These are phyloP conservation scores for Ploettnerulaceae sp. DNA, from an alignment of 2,329 filamentous ascomycete species.

Conservation along the genomic window DNA sequence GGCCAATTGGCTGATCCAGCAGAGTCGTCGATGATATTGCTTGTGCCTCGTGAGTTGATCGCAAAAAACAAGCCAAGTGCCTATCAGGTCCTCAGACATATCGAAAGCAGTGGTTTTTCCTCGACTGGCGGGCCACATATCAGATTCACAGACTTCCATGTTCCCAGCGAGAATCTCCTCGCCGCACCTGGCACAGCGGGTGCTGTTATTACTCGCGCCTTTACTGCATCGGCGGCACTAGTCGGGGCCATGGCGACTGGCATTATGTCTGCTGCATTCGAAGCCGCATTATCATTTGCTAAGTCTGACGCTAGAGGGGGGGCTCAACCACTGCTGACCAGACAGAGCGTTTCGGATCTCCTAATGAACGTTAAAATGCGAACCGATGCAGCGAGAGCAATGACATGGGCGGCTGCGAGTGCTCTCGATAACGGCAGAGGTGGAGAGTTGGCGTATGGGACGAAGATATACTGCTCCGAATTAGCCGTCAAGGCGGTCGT, in stretches of 20 bases:
- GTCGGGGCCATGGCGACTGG: constrained; percentile 52
- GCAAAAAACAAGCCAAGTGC: constrained; percentile 39
- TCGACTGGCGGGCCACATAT: constrained; percentile 47
- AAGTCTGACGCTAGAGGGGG: constrained; percentile 44
- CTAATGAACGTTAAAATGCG: constrained; percentile 49
- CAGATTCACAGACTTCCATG: constrained; percentile 43
- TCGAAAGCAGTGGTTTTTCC: constrained; percentile 43
- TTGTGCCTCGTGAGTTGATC: constrained; percentile 46
- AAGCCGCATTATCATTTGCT: constrained; percentile 46
- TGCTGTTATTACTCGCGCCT: constrained; percentile 41
- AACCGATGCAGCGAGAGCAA: constrained; percentile 42
- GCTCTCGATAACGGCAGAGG: constrained; percentile 37
- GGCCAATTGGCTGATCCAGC: constrained; percentile 28
- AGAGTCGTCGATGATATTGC: constrained; percentile 43
- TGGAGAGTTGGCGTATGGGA: constrained; percentile 43
- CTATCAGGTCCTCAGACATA: constrained; percentile 44
- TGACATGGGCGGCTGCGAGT: constrained; percentile 49
- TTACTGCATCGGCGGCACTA: constrained; percentile 38
- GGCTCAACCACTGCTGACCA: constrained; percentile 40
- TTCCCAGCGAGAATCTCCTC: constrained; percentile 45
- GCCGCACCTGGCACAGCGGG: constrained; percentile 41
- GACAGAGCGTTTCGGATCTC: constrained; percentile 48
- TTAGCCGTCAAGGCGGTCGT: constrained; percentile 43
- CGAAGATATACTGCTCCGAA: constrained; percentile 49
- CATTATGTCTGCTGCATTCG: constrained; percentile 49